Evolutionary conservation across 805 yeast genomes (phyloP).

Genomic region (Saccharomycopsis olivae): DNA sequence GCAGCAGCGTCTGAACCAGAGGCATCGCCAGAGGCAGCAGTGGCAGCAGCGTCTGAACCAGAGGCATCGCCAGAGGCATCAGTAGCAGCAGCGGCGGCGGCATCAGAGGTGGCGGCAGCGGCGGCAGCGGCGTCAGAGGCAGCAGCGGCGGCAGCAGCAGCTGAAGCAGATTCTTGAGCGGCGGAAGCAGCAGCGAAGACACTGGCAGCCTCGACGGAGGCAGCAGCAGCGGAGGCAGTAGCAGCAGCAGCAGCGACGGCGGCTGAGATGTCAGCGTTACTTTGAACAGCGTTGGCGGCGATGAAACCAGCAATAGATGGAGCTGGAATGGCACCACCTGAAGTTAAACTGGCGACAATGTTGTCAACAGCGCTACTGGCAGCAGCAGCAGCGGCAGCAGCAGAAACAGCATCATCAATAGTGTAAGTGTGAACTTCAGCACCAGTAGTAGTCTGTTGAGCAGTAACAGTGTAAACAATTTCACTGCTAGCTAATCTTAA

Average conservation of each 20-base stretch:
- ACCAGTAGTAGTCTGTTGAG: constrained; percentile 20
- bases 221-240: constrained; percentile 12
- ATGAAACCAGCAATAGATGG: constrained; percentile 5
- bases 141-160: constrained; percentile 23
- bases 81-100: constrained; percentile 23
- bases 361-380: constrained; percentile 19
- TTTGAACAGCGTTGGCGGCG: constrained; percentile 3
- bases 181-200: constrained; percentile 9
- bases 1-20: constrained; percentile 6
- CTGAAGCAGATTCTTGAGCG: constrained; percentile 19
- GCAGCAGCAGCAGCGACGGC: constrained; percentile 24
- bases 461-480: constrained; percentile 18
- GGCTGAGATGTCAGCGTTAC: constrained; percentile 1
- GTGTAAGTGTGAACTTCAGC: constrained; percentile 21
- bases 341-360: constrained; percentile 17
- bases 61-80: constrained; percentile 19
- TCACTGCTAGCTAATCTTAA: constrained; percentile 23
- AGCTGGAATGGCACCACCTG: constrained; percentile 3
- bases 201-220: constrained; percentile 3
- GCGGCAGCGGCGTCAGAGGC: constrained; percentile 22
- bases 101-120: constrained; percentile 19
- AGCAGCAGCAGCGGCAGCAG: constrained; percentile 21
- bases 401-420: constrained; percentile 2
- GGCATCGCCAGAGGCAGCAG: constrained; percentile 21
- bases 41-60: constrained; percentile 8